These are phyloP conservation scores for Proliferodiscus dingleyae DNA, from an alignment of 2,329 filamentous ascomycete genomes.

Conservation along the genomic window DNA sequence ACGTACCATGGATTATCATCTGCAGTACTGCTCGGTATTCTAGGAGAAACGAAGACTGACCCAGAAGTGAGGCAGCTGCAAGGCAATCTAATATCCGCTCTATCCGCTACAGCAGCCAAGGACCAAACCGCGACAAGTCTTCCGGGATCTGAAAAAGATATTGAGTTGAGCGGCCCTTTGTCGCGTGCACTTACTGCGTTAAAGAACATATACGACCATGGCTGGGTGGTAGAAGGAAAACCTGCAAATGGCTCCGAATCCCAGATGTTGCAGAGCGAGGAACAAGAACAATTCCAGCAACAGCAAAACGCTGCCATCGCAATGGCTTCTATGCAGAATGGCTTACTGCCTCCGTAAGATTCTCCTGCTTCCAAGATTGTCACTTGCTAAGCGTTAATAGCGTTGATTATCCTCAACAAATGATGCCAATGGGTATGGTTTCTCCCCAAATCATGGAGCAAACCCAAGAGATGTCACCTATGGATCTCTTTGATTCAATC, in stretches of 20 bases:
- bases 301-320: constrained; percentile 56
- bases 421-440: constrained; percentile 32
- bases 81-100: constrained; percentile 57
- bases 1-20: constrained; percentile 64
- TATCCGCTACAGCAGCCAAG: constrained; percentile 60
- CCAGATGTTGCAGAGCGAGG: constrained; percentile 13
- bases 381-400: constrained; percentile 13
- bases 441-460: constrained; percentile 49
- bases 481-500: constrained; percentile 65
- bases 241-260: constrained; percentile 8
- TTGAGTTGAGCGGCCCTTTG: constrained; percentile 45
- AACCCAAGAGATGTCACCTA: constrained; percentile 56
- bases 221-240: constrained; percentile 46
- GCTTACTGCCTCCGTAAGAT: constrained; percentile 34
- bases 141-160: constrained; percentile 28
- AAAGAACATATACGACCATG: constrained; percentile 63
- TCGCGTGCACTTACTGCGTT: constrained; percentile 56
- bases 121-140: constrained; percentile 36
- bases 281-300: constrained; percentile 34
- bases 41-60: constrained; percentile 59
- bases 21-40: constrained; percentile 57
- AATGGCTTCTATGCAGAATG: constrained; percentile 62
- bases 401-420: constrained; percentile 36
- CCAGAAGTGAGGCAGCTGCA: constrained; percentile 59
- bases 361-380: not conserved